phyloP scores from a whole-genome alignment of 2,329 filamentous ascomycete genomes.

The Epichloe scottii region DNA sequence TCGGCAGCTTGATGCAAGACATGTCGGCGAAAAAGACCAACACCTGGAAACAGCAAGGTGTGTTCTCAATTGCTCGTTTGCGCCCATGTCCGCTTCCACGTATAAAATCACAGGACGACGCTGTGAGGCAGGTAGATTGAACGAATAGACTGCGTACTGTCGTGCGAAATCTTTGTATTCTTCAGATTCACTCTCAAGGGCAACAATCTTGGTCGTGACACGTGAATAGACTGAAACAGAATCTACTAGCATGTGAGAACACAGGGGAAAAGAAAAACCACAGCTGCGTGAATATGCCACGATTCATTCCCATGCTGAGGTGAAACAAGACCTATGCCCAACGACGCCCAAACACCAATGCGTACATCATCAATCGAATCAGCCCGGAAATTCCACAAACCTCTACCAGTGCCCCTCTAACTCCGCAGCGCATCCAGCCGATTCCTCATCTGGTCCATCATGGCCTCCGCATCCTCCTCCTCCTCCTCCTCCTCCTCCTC shows the following conservation, averaged over 20 bases:
- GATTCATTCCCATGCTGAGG: not conserved
- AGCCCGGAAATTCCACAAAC: not conserved
- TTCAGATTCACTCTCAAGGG: too few species aligned
- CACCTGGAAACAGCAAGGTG: too few species aligned
- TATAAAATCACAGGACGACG: too few species aligned
- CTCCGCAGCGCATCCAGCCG: constrained; percentile 84
- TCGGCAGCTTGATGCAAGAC: too few species aligned
- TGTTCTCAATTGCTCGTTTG: too few species aligned
- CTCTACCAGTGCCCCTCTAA: constrained; percentile 23
- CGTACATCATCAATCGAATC: not conserved
- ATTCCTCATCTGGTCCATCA: constrained; percentile 89
- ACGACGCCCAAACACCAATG: not conserved
- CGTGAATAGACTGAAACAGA: too few species aligned
- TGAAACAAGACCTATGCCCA: not conserved
- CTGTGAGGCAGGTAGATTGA: too few species aligned
- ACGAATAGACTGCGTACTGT: too few species aligned
- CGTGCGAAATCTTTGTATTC: too few species aligned
- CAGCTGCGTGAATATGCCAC: not conserved
- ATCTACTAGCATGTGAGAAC: not conserved
- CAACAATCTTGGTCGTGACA: too few species aligned
- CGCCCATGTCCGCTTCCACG: too few species aligned
- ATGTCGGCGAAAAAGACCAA: too few species aligned
- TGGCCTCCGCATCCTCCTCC: constrained; percentile 77
- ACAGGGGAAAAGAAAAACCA: not conserved
- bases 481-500: constrained; percentile 55